A percentile compares a stretch with the other conserved stretches of the same genome.
These are phyloP conservation scores for Rhizopogon vinicolor DNA, from an alignment of 768 basidiomycete species.

Conservation along the genomic window DNA sequence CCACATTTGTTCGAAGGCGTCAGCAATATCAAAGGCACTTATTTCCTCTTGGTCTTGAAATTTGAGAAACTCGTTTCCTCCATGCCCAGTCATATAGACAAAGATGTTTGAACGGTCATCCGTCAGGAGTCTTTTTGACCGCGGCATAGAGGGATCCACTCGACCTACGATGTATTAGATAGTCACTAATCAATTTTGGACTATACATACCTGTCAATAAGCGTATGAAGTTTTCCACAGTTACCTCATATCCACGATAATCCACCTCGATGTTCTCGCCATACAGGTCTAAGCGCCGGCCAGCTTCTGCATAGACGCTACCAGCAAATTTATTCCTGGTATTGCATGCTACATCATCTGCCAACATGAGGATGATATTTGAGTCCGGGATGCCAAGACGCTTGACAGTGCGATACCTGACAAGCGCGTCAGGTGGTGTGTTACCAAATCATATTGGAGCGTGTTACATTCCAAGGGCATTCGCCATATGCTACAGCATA, in stretches of 20 bases:
- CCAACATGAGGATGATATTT: constrained; percentile 98
- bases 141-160: constrained; percentile 77
- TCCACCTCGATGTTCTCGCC: constrained; percentile 98
- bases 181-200: not conserved
- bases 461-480: constrained; percentile 92
- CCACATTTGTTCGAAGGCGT: constrained; percentile 98
- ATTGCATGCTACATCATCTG: constrained; percentile 95
- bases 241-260: constrained; percentile 97
- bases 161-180: constrained; percentile 52
- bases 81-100: constrained; percentile 98
- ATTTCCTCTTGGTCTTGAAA: constrained; percentile 99
- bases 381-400: constrained; percentile 97
- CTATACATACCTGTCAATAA: constrained; percentile 75
- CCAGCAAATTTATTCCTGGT: constrained; percentile 88
- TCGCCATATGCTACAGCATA: constrained; percentile 87
- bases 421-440: constrained; percentile 1
- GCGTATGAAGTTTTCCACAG: constrained; percentile 92
- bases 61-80: constrained; percentile 97
- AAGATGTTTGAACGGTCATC: constrained; percentile 93
- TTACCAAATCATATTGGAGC: not conserved
- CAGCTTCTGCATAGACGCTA: constrained; percentile 87
- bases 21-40: constrained; percentile 94
- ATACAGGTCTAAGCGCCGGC: constrained; percentile 81
- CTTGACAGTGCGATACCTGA: constrained; percentile 96
- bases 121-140: constrained; percentile 87